These are phyloP conservation scores for Fusarium guadeloupense DNA, from an alignment of 2,329 filamentous ascomycete genomes.

Conservation along the genomic window DNA sequence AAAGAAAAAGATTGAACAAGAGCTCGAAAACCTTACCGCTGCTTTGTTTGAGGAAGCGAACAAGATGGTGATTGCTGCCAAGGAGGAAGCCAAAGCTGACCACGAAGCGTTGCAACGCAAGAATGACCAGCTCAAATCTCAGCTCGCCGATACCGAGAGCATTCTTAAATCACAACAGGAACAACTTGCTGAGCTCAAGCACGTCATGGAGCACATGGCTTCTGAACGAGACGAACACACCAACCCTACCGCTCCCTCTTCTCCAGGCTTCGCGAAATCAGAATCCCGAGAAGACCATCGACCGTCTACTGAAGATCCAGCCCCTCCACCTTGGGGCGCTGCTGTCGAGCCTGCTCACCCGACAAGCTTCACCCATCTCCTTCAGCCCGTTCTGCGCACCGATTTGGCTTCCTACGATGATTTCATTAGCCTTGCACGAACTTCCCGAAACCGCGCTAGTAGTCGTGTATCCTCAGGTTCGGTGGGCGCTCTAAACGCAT, in stretches of 20 bases:
- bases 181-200: slow-evolving; percentile 89
- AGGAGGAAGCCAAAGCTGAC: slow-evolving; percentile 87
- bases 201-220: slow-evolving; percentile 88
- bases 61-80: slow-evolving; percentile 91
- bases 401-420: slow-evolving; percentile 86
- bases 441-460: slow-evolving; percentile 67
- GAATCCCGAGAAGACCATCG: slow-evolving; percentile 64
- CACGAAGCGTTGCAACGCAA: slow-evolving; percentile 82
- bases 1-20: slow-evolving; percentile 89
- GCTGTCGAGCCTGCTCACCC: slow-evolving; percentile 62
- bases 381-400: slow-evolving; percentile 83
- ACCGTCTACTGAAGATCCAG: slow-evolving; percentile 44
- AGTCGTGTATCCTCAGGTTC: slow-evolving; percentile 79
- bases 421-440: slow-evolving; percentile 79
- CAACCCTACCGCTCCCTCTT: slow-evolving; percentile 80
- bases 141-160: slow-evolving; percentile 86
- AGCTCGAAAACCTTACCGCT: slow-evolving; percentile 88
- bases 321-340: slow-evolving; percentile 45
- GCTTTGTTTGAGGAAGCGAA: slow-evolving; percentile 99
- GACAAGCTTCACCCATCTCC: slow-evolving; percentile 80
- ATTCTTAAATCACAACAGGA: slow-evolving; percentile 91
- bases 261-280: slow-evolving; percentile 77
- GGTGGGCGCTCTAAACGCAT: slow-evolving; percentile 59
- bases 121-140: slow-evolving; percentile 86
- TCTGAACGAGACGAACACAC: slow-evolving; percentile 76